These are phyloP conservation scores for Symbiodinium natans DNA, from an alignment of 73 alveolate genomes.

Conservation along the genomic window DNA sequence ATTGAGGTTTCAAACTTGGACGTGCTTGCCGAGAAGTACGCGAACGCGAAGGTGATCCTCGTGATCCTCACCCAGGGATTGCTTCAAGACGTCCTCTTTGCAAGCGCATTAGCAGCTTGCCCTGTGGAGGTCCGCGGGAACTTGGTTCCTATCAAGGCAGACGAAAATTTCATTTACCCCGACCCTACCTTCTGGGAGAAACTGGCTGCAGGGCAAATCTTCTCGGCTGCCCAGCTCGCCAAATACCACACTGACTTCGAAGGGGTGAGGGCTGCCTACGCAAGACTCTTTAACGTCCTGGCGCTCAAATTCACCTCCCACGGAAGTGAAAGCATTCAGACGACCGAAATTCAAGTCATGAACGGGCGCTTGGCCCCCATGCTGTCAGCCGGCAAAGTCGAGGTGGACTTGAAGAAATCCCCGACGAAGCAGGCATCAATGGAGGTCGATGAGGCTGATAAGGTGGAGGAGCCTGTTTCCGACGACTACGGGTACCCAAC, in stretches of 20 bases:
- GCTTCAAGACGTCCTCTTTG: slow-evolving; percentile 28
- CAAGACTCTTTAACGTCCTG: slow-evolving; percentile 78
- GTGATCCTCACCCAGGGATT: slow-evolving; percentile 50
- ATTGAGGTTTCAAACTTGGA: not conserved
- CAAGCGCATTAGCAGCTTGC: slow-evolving; percentile 47
- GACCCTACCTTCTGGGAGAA: slow-evolving; percentile 53
- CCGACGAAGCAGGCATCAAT: too few species aligned
- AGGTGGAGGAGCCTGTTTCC: too few species aligned
- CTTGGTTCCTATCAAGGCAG: slow-evolving; percentile 70
- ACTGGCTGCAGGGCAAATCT: slow-evolving; percentile 26
- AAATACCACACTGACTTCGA: slow-evolving; percentile 35
- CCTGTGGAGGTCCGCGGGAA: slow-evolving; percentile 55
- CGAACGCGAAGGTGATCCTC: slow-evolving; percentile 24
- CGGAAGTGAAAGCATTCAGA: slow-evolving; percentile 80
- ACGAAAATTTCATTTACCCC: slow-evolving; percentile 46
- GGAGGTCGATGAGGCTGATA: too few species aligned
- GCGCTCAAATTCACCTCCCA: slow-evolving; percentile 74
- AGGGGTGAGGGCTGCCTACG: slow-evolving; percentile 89
- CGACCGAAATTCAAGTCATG: slow-evolving; percentile 78
- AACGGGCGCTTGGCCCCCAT: slow-evolving; percentile 77
- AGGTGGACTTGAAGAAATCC: not conserved
- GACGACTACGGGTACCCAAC: too few species aligned
- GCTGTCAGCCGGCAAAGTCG: not conserved
- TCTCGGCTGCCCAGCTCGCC: slow-evolving; percentile 20
- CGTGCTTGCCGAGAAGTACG: not conserved